Evolutionary conservation across 179 eudicot species (phyloP).

Genomic region (Beta macrorhiza): DNA sequence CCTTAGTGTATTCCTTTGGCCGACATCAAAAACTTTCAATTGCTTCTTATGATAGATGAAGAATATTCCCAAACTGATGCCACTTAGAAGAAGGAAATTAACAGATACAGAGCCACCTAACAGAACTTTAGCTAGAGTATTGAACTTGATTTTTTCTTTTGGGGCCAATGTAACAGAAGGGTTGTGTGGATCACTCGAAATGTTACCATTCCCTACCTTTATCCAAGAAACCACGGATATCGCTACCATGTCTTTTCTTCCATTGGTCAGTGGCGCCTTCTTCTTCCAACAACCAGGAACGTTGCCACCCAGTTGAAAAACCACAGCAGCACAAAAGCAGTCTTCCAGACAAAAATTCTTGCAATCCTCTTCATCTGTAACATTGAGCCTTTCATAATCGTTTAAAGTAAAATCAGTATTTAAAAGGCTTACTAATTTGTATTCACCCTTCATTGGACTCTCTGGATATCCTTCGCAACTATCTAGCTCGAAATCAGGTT

Average conservation of each 20-base stretch:
- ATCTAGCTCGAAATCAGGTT: conserved; percentile 23
- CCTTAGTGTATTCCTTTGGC: background rate
- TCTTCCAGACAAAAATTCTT: background rate
- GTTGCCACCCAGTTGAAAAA: background rate
- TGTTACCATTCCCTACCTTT: background rate
- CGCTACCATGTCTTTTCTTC: background rate
- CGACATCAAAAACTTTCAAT: background rate
- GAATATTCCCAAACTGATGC: conserved; percentile 1
- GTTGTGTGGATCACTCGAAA: background rate
- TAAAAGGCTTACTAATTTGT: background rate
- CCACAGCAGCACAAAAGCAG: background rate
- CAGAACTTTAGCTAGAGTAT: background rate
- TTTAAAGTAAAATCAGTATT: background rate
- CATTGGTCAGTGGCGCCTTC: background rate
- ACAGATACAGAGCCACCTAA: background rate
- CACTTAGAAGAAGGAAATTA: conserved; percentile 8
- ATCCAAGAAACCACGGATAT: background rate
- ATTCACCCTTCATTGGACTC: background rate
- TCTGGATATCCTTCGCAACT: conserved; percentile 13
- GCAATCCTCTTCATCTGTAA: background rate
- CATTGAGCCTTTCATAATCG: background rate
- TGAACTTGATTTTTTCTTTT: background rate
- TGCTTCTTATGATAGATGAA: background rate
- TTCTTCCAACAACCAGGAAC: background rate
- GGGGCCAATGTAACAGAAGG: background rate